Conservation (phyloP, 179 eudicot species). For the Silene vulgaris region DNA sequence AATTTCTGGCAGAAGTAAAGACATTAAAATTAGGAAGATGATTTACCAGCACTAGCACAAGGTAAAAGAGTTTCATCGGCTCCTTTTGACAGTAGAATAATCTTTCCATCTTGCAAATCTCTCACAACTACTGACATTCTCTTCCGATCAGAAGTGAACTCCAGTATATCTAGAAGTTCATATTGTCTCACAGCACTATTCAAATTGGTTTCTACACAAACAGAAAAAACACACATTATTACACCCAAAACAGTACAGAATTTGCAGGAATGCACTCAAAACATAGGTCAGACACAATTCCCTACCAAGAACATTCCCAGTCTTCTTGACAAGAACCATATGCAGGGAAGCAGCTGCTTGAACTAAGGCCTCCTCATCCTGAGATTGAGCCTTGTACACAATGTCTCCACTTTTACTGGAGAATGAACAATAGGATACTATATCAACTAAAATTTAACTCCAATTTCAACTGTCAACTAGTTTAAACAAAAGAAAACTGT, state of each 20-base stretch:
- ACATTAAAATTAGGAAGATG: conserved; percentile 18
- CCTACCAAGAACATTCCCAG: conserved; percentile 66
- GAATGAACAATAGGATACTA: conserved; percentile 6
- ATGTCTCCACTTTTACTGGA: conserved; percentile 73
- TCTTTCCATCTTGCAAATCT: conserved; percentile 65
- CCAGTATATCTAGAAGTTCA: conserved; percentile 76
- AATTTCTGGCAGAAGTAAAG: not conserved
- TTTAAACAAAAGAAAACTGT: not conserved
- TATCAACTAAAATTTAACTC: not conserved
- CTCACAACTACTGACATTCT: conserved; percentile 88
- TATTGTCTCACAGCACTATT: conserved; percentile 54
- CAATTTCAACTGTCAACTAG: conserved; percentile 18
- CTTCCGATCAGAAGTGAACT: conserved; percentile 96
- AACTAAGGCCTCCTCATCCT: conserved; percentile 99
- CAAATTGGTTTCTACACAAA: conserved; percentile 63
- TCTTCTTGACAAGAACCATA: conserved; percentile 67
- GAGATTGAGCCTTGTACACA: conserved; percentile 88
- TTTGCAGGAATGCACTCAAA: not conserved
- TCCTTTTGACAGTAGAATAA: conserved; percentile 79
- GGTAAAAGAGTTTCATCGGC: conserved; percentile 96
- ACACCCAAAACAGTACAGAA: not conserved
- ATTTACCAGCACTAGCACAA: conserved; percentile 51
- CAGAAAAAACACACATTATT: not conserved
- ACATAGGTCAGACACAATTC: conserved; percentile 4
- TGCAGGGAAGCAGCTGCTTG: conserved; percentile 82